Conservation (phyloP, 2,329 filamentous ascomycete genomes). For the Neoscytalidium dimidiatum region DNA sequence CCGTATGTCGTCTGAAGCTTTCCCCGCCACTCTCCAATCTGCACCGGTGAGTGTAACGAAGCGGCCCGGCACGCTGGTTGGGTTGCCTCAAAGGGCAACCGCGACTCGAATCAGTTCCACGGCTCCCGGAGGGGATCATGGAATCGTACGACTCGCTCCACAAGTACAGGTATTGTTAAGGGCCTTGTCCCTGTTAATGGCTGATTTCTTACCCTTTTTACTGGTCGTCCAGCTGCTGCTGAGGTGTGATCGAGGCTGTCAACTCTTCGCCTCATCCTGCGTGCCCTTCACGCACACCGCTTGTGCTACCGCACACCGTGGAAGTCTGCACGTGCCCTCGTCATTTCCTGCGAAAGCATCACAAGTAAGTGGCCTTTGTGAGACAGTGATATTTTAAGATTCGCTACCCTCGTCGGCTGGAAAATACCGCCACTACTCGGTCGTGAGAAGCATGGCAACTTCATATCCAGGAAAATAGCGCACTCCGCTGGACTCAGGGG, state of each 20-base stretch:
- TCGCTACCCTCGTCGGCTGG: conserved; percentile 1
- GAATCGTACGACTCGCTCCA: conserved; percentile 17
- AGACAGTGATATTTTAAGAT: conserved; percentile 9
- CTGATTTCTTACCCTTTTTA: not conserved
- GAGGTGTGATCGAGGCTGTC: conserved; percentile 15
- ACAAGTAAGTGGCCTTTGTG: conserved; percentile 5
- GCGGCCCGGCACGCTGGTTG: not conserved
- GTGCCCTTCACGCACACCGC: conserved; percentile 14
- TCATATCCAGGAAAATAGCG: conserved; percentile 2
- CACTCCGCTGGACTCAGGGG: not conserved
- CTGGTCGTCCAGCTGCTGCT: not conserved
- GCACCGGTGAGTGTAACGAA: conserved; percentile 15
- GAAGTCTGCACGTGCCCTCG: conserved; percentile 14
- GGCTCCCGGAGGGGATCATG: conserved; percentile 1
- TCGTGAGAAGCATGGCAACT: not conserved
- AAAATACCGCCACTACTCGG: not conserved
- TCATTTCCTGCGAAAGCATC: conserved; percentile 6
- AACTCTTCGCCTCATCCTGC: conserved; percentile 9
- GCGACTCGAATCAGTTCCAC: conserved; percentile 17
- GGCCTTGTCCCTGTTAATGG: conserved; percentile 7
- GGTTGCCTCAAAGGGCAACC: not conserved
- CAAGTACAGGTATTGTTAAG: conserved; percentile 10
- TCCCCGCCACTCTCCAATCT: conserved; percentile 1
- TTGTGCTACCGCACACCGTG: conserved; percentile 6
- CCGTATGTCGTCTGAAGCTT: conserved; percentile 14